Evolutionary conservation across 31 red algal species (phyloP).

Genomic region (Odonthalia washingtoniensis): DNA sequence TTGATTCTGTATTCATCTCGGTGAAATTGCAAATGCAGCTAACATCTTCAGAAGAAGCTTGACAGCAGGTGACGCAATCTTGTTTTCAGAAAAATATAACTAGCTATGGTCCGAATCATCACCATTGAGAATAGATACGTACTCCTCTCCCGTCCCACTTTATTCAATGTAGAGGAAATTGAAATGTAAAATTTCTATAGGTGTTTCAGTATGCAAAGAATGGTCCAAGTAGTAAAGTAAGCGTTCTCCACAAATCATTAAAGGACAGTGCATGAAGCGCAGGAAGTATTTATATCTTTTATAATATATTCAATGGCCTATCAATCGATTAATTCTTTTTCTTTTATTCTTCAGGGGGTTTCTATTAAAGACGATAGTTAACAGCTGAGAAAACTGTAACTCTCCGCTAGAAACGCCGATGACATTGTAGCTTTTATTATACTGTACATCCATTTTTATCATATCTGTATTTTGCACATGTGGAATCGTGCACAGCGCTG

Average conservation of each 20-base stretch:
- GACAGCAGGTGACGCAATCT: background rate
- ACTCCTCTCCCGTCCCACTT: background rate
- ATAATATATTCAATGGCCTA: background rate
- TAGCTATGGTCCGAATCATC: constrained; percentile 31
- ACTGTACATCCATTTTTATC: too few species aligned
- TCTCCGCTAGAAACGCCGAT: too few species aligned
- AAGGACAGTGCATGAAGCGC: too few species aligned
- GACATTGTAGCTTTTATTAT: too few species aligned
- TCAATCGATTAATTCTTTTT: background rate
- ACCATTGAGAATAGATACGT: constrained; percentile 43
- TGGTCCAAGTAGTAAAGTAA: too few species aligned
- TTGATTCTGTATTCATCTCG: constrained; percentile 2
- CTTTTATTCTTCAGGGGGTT: too few species aligned
- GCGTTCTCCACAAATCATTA: too few species aligned
- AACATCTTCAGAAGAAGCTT: constrained; percentile 35
- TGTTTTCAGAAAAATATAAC: background rate
- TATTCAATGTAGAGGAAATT: constrained; percentile 34
- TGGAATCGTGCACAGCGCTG: too few species aligned
- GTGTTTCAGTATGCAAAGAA: constrained; percentile 13
- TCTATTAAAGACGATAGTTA: too few species aligned
- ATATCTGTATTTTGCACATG: too few species aligned
- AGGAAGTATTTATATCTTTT: too few species aligned
- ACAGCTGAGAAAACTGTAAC: too few species aligned
- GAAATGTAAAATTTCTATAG: constrained; percentile 43
- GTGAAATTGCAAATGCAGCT: background rate